Evolutionary conservation across 192 early-diverging fungal genomes (phyloP).

Genomic region (Rhizophagus sp.): DNA sequence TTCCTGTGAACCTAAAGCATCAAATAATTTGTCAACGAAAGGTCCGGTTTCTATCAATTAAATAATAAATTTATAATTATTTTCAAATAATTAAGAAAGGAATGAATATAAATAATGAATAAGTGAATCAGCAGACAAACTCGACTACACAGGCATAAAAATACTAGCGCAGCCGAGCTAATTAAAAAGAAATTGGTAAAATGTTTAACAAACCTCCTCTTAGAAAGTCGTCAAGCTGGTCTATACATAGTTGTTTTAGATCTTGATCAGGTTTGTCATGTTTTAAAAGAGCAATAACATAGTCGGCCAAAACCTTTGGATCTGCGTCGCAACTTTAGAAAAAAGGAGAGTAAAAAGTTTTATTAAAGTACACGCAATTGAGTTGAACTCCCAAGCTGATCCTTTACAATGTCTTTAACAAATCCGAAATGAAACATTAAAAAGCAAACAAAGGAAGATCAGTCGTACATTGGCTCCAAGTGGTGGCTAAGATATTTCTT

Average conservation of each 20-base stretch:
- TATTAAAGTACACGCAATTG: background rate
- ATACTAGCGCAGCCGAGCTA: background rate
- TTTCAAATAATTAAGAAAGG: slow-evolving; percentile 33
- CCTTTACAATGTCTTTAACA: background rate
- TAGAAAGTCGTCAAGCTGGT: slow-evolving; percentile 80
- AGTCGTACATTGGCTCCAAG: slow-evolving; percentile 22
- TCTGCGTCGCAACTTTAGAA: slow-evolving; percentile 61
- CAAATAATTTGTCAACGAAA: slow-evolving; percentile 67
- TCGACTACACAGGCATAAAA: too few species aligned
- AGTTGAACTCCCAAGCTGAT: background rate
- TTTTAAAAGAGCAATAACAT: slow-evolving; percentile 75
- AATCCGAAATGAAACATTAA: background rate
- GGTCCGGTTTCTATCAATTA: slow-evolving; percentile 58
- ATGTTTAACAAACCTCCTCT: slow-evolving; percentile 54
- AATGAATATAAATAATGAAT: too few species aligned
- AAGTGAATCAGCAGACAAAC: too few species aligned
- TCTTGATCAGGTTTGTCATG: slow-evolving; percentile 62
- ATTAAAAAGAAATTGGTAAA: background rate
- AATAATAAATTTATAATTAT: background rate
- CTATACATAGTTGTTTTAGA: slow-evolving; percentile 54
- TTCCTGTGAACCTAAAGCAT: slow-evolving; percentile 43
- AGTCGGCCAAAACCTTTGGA: slow-evolving; percentile 75
- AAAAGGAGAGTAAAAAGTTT: background rate
- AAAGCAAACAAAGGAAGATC: background rate
- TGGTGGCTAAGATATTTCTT: slow-evolving; percentile 28